These are phyloP conservation scores for Deinandra increscens DNA, from an alignment of 129 eudicot genomes.

Conservation along the genomic window DNA sequence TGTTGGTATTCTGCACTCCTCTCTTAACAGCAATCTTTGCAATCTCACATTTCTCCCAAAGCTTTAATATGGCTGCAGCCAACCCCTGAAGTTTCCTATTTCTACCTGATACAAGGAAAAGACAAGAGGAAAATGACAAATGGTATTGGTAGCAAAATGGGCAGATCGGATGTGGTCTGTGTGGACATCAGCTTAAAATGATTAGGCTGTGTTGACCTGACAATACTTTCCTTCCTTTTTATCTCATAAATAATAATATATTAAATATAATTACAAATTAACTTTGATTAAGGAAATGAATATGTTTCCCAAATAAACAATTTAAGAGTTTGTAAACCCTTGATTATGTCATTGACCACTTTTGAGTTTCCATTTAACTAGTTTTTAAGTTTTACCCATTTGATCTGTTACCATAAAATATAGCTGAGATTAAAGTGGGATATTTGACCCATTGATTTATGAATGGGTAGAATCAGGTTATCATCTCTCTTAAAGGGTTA, in stretches of 20 bases:
- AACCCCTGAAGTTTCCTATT: constrained; percentile 88
- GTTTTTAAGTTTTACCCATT: not conserved
- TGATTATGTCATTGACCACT: not conserved
- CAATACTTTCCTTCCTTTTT: constrained; percentile 1
- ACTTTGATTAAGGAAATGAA: not conserved
- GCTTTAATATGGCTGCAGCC: constrained; percentile 80
- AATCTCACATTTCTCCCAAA: constrained; percentile 98
- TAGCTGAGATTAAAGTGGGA: constrained; percentile 6
- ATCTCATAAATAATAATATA: not conserved
- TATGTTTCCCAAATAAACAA: not conserved
- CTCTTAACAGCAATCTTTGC: constrained; percentile 90
- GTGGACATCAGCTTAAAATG: not conserved
- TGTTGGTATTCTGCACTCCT: constrained; percentile 90
- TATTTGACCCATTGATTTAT: not conserved
- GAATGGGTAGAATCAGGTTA: not conserved
- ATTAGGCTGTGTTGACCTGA: not conserved
- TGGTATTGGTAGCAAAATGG: not conserved
- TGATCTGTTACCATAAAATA: constrained; percentile 7
- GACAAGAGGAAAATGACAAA: constrained; percentile 12
- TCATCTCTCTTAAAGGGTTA: not conserved
- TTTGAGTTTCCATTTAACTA: not conserved
- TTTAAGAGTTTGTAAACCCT: not conserved
- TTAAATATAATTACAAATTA: not conserved
- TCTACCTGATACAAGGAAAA: constrained; percentile 58
- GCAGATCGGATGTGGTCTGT: not conserved